phyloP scores from a whole-genome alignment of 768 basidiomycete genomes.

The Gloeostereum incarnatum region DNA sequence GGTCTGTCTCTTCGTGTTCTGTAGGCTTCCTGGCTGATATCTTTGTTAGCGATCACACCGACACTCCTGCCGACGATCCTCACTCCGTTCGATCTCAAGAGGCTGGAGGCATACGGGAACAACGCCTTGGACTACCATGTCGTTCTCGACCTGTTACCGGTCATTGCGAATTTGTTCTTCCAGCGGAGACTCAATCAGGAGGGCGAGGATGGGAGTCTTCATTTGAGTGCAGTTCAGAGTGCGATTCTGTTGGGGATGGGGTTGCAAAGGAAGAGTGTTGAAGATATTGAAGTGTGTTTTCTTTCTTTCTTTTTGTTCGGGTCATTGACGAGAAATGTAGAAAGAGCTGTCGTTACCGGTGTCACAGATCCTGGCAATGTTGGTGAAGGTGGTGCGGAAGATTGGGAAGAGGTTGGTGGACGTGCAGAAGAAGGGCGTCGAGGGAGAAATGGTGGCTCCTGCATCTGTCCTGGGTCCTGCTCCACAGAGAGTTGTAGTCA shows the following conservation, averaged over 20 bases:
- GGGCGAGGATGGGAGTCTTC: conserved; percentile 42
- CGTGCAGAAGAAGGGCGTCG: conserved; percentile 72
- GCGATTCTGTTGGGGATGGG: conserved; percentile 87
- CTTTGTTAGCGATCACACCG: conserved; percentile 21
- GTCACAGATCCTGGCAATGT: conserved; percentile 81
- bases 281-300: conserved; percentile 68
- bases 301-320: background rate
- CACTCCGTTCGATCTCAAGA: conserved; percentile 92
- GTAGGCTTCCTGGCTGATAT: background rate
- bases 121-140: conserved; percentile 97
- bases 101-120: conserved; percentile 91
- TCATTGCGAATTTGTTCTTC: conserved; percentile 77
- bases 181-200: conserved; percentile 40
- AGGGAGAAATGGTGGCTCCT: conserved; percentile 46
- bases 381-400: conserved; percentile 86
- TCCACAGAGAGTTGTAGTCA: conserved; percentile 8
- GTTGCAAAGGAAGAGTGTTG: conserved; percentile 80
- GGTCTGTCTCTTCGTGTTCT: conserved; percentile 4
- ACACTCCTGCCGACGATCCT: conserved; percentile 47
- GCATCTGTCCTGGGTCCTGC: conserved; percentile 15
- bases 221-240: conserved; percentile 81
- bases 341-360: conserved; percentile 77
- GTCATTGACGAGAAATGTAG: conserved; percentile 24
- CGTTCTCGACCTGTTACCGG: conserved; percentile 85
- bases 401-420: conserved; percentile 67